These are phyloP conservation scores for Pigoraptor vietnamica DNA, from an alignment of 78 protist genomes.

Conservation along the genomic window DNA sequence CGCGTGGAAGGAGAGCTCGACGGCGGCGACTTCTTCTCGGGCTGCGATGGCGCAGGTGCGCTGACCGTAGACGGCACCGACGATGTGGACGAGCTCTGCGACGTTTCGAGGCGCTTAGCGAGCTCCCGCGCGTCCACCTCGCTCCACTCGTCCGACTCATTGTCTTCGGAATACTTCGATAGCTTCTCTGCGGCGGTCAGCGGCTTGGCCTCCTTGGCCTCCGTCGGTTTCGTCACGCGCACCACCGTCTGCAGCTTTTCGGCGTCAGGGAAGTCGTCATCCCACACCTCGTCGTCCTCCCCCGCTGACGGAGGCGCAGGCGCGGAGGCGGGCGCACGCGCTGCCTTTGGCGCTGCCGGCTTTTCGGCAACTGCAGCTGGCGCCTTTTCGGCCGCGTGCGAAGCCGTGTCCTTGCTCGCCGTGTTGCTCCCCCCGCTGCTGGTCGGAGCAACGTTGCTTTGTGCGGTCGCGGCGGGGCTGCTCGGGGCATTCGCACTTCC, in stretches of 20 bases:
- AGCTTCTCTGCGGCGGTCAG: not conserved
- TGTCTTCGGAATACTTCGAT: not conserved
- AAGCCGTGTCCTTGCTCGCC: not conserved
- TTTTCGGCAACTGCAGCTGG: too few relatives aligned
- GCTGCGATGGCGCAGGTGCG: too few relatives aligned
- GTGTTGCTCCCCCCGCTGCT: conserved; percentile 40
- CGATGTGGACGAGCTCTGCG: too few relatives aligned
- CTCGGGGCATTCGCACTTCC: not conserved
- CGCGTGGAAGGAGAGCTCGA: not conserved
- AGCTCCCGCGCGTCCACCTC: not conserved
- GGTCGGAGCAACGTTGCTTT: not conserved
- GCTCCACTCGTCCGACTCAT: not conserved
- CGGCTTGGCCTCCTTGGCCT: not conserved
- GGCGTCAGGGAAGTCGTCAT: not conserved
- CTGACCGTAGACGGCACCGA: too few relatives aligned
- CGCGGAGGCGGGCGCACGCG: not conserved
- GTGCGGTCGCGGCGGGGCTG: not conserved
- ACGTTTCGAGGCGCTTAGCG: not conserved
- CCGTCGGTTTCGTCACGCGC: not conserved
- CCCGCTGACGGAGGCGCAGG: not conserved
- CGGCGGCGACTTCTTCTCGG: too few relatives aligned
- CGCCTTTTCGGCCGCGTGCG: too few relatives aligned
- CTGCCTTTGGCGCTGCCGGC: not conserved
- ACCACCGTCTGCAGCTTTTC: not conserved
- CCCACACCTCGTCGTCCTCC: not conserved